These are phyloP conservation scores for Metschnikowia continentalis DNA, from an alignment of 805 yeast species.

Conservation along the genomic window DNA sequence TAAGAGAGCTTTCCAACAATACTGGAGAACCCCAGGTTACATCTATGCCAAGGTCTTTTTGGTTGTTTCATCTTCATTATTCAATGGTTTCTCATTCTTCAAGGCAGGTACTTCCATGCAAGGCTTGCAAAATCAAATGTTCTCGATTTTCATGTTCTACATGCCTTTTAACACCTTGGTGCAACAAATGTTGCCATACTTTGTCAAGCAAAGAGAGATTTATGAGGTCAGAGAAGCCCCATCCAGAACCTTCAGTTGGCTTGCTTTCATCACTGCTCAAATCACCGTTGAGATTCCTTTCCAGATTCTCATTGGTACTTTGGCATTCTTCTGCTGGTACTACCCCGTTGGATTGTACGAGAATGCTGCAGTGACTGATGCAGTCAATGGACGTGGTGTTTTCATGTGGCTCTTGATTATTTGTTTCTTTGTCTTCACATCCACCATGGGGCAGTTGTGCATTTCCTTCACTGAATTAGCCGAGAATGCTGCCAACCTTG, in stretches of 20 bases:
- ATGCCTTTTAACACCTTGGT: constrained; percentile 38
- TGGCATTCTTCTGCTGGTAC: constrained; percentile 61
- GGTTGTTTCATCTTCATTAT: constrained; percentile 50
- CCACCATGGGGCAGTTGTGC: constrained; percentile 23
- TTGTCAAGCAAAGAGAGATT: constrained; percentile 38
- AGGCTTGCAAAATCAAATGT: constrained; percentile 63
- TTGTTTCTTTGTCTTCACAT: constrained; percentile 18
- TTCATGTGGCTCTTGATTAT: constrained; percentile 31
- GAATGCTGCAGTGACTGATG: constrained; percentile 14
- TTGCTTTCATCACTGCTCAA: constrained; percentile 37
- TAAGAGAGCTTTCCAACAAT: constrained; percentile 33
- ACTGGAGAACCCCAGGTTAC: constrained; percentile 61
- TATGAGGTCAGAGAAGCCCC: constrained; percentile 46
- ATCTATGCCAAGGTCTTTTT: constrained; percentile 59
- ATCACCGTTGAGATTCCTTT: constrained; percentile 45
- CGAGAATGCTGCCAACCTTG: constrained; percentile 25
- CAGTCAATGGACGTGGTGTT: constrained; percentile 31
- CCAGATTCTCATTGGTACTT: constrained; percentile 48
- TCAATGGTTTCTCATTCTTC: constrained; percentile 71
- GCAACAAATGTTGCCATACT: constrained; percentile 43
- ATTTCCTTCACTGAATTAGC: constrained; percentile 21
- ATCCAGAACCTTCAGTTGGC: constrained; percentile 43
- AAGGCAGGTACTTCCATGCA: constrained; percentile 57
- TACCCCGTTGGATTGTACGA: constrained; percentile 40
- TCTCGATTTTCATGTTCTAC: constrained; percentile 44